phyloP scores from a whole-genome alignment of 2,329 filamentous ascomycete species.

The Neurospora sp. region DNA sequence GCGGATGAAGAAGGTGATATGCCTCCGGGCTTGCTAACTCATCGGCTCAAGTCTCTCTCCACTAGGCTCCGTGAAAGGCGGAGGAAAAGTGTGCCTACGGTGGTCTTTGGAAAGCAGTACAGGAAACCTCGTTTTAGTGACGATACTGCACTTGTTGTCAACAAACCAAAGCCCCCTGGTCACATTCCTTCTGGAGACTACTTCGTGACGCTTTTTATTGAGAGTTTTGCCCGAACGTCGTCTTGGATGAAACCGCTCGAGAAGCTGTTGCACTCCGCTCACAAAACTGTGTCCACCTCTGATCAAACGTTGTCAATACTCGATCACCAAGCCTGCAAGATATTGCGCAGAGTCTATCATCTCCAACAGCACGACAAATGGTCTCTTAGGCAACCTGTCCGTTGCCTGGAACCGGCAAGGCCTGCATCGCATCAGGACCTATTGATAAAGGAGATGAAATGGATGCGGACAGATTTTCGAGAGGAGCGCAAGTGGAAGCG shows the following conservation, averaged over 20 bases:
- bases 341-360: constrained; percentile 78
- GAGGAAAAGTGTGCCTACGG: constrained; percentile 60
- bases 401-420: constrained; percentile 68
- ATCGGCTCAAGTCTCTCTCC: constrained; percentile 15
- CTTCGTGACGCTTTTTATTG: constrained; percentile 52
- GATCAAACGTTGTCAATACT: constrained; percentile 76
- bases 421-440: constrained; percentile 77
- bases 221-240: constrained; percentile 43
- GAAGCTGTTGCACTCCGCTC: constrained; percentile 68
- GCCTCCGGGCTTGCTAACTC: constrained; percentile 5
- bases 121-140: constrained; percentile 28
- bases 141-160: constrained; percentile 35
- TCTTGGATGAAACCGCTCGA: constrained; percentile 55
- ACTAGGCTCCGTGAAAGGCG: constrained; percentile 43
- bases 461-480: constrained; percentile 94
- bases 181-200: constrained; percentile 49
- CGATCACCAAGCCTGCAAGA: constrained; percentile 79
- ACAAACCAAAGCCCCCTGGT: constrained; percentile 27
- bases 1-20: background rate
- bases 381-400: constrained; percentile 82
- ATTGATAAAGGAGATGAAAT: constrained; percentile 83
- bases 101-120: constrained; percentile 65
- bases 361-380: constrained; percentile 86
- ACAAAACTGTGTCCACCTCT: constrained; percentile 80
- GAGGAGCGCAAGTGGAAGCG: constrained; percentile 94